Conservation (phyloP, 2,329 filamentous ascomycete genomes). For the Neurospora sp. region DNA sequence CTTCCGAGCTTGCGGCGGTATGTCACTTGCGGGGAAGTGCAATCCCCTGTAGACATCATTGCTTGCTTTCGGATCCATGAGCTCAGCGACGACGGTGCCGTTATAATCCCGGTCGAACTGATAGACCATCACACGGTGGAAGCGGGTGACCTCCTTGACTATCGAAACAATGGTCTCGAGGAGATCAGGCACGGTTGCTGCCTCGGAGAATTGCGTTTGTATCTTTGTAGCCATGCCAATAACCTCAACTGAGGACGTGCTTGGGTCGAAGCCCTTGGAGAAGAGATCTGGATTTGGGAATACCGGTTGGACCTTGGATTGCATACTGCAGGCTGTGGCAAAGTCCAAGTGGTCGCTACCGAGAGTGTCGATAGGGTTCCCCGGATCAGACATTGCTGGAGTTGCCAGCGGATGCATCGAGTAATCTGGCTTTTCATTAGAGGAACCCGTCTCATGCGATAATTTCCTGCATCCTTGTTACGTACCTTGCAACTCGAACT, state of each 20-base stretch:
- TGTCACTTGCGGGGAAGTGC: slow-evolving; percentile 81
- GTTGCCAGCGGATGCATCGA: slow-evolving; percentile 53
- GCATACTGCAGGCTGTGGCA: slow-evolving; percentile 58
- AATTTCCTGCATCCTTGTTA: background rate
- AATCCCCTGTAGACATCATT: slow-evolving; percentile 78
- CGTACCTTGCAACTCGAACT: slow-evolving; percentile 57
- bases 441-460: background rate
- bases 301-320: slow-evolving; percentile 51
- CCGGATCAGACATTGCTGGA: slow-evolving; percentile 23
- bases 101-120: slow-evolving; percentile 79
- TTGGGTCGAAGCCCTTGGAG: slow-evolving; percentile 1
- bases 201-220: slow-evolving; percentile 71
- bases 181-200: slow-evolving; percentile 58
- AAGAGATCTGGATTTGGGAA: slow-evolving; percentile 1
- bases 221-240: slow-evolving; percentile 88
- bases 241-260: slow-evolving; percentile 48
- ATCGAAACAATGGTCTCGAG: slow-evolving; percentile 75
- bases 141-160: slow-evolving; percentile 79
- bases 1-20: slow-evolving; percentile 72
- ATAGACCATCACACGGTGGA: slow-evolving; percentile 86
- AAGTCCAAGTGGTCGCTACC: slow-evolving; percentile 13
- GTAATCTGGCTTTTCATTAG: slow-evolving; percentile 27
- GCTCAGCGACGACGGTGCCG: slow-evolving; percentile 75
- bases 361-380: slow-evolving; percentile 9
- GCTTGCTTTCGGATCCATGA: slow-evolving; percentile 72